phyloP scores from a whole-genome alignment of 805 yeast species.

The Yarrowia osloensis region DNA sequence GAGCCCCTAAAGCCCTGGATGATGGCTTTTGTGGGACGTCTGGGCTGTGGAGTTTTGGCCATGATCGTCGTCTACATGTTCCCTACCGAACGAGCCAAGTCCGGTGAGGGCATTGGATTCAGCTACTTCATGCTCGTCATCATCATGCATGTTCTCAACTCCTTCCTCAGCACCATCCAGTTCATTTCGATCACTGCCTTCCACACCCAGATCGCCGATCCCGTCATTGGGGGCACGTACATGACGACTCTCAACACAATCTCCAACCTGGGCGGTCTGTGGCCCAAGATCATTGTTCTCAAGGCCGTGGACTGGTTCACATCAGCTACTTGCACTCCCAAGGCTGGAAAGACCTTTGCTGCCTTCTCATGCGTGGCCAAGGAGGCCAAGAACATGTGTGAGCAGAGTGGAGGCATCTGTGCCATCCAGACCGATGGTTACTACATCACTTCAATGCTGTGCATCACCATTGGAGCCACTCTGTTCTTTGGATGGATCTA shows the following conservation, averaged over 20 bases:
- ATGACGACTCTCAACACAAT: constrained; percentile 95
- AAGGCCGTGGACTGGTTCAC: constrained; percentile 81
- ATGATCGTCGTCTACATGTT: constrained; percentile 70
- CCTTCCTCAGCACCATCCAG: constrained; percentile 93
- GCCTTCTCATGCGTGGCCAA: constrained; percentile 44
- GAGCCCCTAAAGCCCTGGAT: constrained; percentile 82
- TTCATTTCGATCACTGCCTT: constrained; percentile 93
- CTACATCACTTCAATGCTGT: constrained; percentile 70
- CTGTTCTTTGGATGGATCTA: constrained; percentile 69
- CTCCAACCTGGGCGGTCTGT: constrained; percentile 92
- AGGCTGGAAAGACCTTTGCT: constrained; percentile 33
- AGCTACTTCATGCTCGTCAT: constrained; percentile 71
- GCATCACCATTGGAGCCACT: constrained; percentile 65
- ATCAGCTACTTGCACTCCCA: constrained; percentile 54
- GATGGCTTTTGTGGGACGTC: constrained; percentile 78
- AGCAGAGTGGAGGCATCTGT: constrained; percentile 57
- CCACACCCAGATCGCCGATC: constrained; percentile 95
- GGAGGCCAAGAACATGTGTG: constrained; percentile 53
- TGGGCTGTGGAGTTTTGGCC: constrained; percentile 73
- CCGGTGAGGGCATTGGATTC: constrained; percentile 48
- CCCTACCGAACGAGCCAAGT: constrained; percentile 51
- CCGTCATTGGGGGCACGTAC: constrained; percentile 93
- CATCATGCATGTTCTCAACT: constrained; percentile 77
- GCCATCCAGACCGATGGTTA: constrained; percentile 72
- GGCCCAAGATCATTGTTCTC: constrained; percentile 88